Conservation (phyloP, 2,329 filamentous ascomycete genomes). For the Colletotrichum sp. region DNA sequence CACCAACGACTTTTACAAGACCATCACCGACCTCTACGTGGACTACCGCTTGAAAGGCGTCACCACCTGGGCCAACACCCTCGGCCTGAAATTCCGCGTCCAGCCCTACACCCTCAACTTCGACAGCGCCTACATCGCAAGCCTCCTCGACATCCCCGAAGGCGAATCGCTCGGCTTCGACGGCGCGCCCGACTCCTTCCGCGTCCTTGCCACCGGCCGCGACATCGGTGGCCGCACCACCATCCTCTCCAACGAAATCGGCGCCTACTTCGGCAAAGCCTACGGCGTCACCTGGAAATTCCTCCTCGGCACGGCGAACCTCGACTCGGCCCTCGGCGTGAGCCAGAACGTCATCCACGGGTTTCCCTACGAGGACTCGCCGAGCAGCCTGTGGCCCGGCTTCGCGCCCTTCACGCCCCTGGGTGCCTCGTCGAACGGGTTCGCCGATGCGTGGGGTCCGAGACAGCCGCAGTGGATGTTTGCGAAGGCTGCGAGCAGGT, state of each 20-base stretch:
- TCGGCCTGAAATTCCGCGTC: background rate
- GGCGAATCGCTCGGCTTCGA: background rate
- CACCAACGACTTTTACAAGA: background rate
- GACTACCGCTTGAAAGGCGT: background rate
- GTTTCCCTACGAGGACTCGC: background rate
- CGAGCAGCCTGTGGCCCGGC: background rate
- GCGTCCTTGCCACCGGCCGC: background rate
- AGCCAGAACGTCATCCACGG: background rate
- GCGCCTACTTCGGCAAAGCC: background rate
- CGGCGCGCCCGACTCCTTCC: background rate
- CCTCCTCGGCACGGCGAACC: background rate
- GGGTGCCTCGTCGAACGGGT: background rate
- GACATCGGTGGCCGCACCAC: background rate
- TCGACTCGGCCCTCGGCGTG: background rate
- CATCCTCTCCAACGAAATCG: background rate
- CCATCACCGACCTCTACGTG: background rate
- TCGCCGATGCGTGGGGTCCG: background rate
- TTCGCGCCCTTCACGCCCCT: background rate
- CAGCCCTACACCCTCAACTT: background rate
- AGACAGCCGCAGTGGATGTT: background rate
- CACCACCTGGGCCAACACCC: background rate
- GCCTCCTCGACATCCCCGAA: background rate
- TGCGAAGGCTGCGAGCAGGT: background rate
- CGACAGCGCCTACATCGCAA: background rate
- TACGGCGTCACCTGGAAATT: background rate